Base-by-base conservation (phyloP, 768 basidiomycete genomes). In the Auriscalpium vulgare region DNA sequence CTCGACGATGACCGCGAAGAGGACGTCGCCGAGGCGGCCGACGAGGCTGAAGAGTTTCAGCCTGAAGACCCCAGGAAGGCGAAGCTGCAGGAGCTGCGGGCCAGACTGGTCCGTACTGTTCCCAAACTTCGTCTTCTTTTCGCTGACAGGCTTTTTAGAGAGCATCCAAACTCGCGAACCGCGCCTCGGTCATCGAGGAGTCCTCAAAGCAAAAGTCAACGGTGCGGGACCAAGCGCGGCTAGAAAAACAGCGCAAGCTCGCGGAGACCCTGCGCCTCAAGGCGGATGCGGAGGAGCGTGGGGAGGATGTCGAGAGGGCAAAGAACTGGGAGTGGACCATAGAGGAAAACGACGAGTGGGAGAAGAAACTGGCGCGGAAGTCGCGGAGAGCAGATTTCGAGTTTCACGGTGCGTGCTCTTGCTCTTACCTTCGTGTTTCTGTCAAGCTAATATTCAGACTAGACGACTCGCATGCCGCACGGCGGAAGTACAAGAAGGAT, bases 321-420 rank as follows among this genome's bases (percentile, higher is more conserved):
- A 92, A 91, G 79, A 92, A 93, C 65, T 97, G 93, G 93, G 90
- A 92, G 63, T 94, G 89, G 75, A 89, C 89, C 29, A 84, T 97
- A 56, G 92, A 97, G 72, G 92, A 97, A 71, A 95, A 94, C 66
- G 93, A 98, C 59, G 78, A 84, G 55, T 99, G 97, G 97, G 94
- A 97, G 74, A 89, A 88, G 77, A 92, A 94, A 69, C 69, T 81
- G 62, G 85, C 84, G 23, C 74, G 86, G 64, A 97, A 94, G 72
- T 82, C 80, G 60, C 78, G 92, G 68, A 78, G 91, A 69, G 90
- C 85, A 9, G 91, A 95, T 70, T 91, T 85, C 61, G 85, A 88
- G 69, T 98, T 97, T 67, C 88, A 95, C 67, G 91, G 95, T 94
- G 56, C 50, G 88, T 75, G 21, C 8, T 51, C 47, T 16, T 35